Base-by-base conservation (phyloP, 176 grass and related monocot genomes). In the Oryza longistaminata region DNA sequence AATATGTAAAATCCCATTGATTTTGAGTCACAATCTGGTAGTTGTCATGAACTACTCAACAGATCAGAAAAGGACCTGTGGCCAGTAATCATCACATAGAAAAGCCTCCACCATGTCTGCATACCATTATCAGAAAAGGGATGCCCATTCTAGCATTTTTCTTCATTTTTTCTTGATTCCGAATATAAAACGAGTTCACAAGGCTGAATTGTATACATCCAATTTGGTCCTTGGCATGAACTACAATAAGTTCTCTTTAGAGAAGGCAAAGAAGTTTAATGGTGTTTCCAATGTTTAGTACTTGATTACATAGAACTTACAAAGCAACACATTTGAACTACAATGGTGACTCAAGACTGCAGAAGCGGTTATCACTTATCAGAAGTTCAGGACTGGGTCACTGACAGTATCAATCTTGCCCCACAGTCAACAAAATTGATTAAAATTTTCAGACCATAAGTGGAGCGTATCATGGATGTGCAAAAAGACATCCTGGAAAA, bases 201-300 rank as follows among this genome's bases (percentile, higher is more conserved):
- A 15, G 69, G 52, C 64, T 74, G 24, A 26, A 72, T 44, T 52
- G 19, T 7, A 26, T 25, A 42, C 55, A 13, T 61, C 2, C 17
- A 60, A 61, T 71, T 77, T 52, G 52, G 27, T 17, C 29, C 9
- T 70, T 68, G 37, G 43, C 45, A 61, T 61, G 7, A 85, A 70
- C 26, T 17, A 58, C 25, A 33, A 8, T 53, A 81, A 68, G 25
- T 53, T 69, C 1, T 69, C 6, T 69, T 81, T 53, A 70, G 26
- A 69, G 27, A 66, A 81, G 65, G 64, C 26, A 50, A 68, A 34
- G 46, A 82, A 70, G n/a, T 55, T 50, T 81, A 62, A 81, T 71
- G 48, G 48, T 16, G 40, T 58, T 19, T 61, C 14, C 21, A 46
- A 25, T 17, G 13, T 66, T 44, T 44, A 66, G 19, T 10, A 48